Evolutionary conservation across 2,329 filamentous ascomycete species (phyloP).

Genomic region (Aspergillus terreus): DNA sequence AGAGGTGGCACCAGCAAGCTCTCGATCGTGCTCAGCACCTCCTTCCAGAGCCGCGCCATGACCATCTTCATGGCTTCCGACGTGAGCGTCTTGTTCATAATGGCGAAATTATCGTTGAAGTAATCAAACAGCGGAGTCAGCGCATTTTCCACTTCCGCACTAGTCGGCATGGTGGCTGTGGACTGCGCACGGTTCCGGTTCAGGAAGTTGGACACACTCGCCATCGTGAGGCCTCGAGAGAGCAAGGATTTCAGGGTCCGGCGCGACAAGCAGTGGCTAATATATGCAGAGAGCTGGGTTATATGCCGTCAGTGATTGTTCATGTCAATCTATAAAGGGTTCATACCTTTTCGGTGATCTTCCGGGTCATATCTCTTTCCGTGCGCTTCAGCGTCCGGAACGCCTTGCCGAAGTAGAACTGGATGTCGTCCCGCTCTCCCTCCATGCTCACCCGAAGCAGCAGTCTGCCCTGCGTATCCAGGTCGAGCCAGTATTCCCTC

Average conservation of each 20-base stretch:
- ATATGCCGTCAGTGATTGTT: slow-evolving; percentile 1
- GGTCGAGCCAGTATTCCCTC: slow-evolving; percentile 93
- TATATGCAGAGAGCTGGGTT: slow-evolving; percentile 78
- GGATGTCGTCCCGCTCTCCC: slow-evolving; percentile 94
- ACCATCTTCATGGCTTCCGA: slow-evolving; percentile 96
- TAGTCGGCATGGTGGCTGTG: slow-evolving; percentile 56
- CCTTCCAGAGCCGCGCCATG: slow-evolving; percentile 98
- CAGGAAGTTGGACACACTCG: slow-evolving; percentile 69
- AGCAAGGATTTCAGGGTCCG: slow-evolving; percentile 74
- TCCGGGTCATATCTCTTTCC: slow-evolving; percentile 95
- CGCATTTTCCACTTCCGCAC: slow-evolving; percentile 72
- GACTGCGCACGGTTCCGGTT: slow-evolving; percentile 49
- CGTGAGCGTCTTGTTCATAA: slow-evolving; percentile 96
- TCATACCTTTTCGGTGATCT: slow-evolving; percentile 90
- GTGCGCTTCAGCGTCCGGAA: slow-evolving; percentile 93
- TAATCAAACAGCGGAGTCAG: slow-evolving; percentile 84
- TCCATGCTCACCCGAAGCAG: slow-evolving; percentile 96
- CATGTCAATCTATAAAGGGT: no score
- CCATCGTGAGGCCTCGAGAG: slow-evolving; percentile 67
- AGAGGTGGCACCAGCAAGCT: slow-evolving; percentile 84
- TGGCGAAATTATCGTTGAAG: slow-evolving; percentile 97
- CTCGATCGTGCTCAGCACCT: slow-evolving; percentile 89
- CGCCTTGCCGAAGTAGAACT: slow-evolving; percentile 97
- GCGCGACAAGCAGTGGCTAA: slow-evolving; percentile 80
- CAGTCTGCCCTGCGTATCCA: slow-evolving; percentile 89